Percentiles rank a stretch among this genome's conserved stretches.
These are phyloP conservation scores for Pholiota molesta DNA, from an alignment of 768 basidiomycete species.

Conservation along the genomic window DNA sequence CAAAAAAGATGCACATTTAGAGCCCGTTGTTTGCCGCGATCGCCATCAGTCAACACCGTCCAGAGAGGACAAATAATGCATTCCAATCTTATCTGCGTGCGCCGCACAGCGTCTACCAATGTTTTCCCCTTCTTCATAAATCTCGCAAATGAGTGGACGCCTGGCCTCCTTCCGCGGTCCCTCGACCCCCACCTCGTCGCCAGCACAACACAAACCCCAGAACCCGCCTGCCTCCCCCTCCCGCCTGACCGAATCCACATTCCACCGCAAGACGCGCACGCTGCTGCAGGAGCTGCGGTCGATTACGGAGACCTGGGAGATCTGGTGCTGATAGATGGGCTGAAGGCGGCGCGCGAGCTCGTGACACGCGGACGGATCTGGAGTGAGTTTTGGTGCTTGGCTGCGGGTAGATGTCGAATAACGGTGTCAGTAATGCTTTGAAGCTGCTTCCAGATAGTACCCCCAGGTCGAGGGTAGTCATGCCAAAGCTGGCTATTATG, in stretches of 20 bases:
- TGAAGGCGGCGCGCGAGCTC: constrained; percentile 71
- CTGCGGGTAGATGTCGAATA: constrained; percentile 4
- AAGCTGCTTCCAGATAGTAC: constrained; percentile 54
- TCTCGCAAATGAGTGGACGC: constrained; percentile 38
- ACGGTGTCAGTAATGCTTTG: constrained; percentile 59
- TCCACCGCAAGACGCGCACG: constrained; percentile 76
- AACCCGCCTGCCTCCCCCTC: constrained; percentile 48
- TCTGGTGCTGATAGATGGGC: constrained; percentile 75
- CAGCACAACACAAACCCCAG: constrained; percentile 48
- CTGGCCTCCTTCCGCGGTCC: constrained; percentile 81
- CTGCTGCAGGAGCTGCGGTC: constrained; percentile 68
- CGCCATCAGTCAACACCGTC: constrained; percentile 5
- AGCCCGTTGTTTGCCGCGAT: constrained; percentile 14
- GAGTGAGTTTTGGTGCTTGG: constrained; percentile 55
- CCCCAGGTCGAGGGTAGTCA: constrained; percentile 62
- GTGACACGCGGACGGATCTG: constrained; percentile 80
- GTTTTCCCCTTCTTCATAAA: not conserved
- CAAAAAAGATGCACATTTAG: constrained; percentile 13
- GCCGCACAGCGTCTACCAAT: constrained; percentile 3
- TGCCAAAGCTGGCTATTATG: constrained; percentile 69
- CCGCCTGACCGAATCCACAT: constrained; percentile 69
- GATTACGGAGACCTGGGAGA: constrained; percentile 79
- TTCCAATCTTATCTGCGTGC: not conserved
- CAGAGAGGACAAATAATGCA: not conserved
- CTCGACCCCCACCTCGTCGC: constrained; percentile 73